Evolutionary conservation across 2,329 filamentous ascomycete species (phyloP), one percentile per base, ranked within the genome.

Genomic region (Thielaviopsis punctulata): DNA sequence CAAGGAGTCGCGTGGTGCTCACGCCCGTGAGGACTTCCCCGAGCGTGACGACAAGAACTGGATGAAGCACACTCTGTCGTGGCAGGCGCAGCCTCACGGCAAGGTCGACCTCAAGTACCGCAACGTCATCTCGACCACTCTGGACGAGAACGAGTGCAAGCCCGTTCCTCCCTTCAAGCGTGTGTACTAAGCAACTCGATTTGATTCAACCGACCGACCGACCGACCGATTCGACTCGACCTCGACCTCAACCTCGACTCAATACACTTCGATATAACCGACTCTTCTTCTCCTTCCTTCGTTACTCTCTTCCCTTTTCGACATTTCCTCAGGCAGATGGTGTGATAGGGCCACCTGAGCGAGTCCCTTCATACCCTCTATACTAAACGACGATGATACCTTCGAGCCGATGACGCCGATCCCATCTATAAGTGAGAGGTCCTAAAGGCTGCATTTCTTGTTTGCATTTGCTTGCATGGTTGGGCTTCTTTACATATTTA

Each of bases 51-150:
- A 98, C 65, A 76, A 82, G 69, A 84, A 93, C 68, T 96, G 90
- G 90, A 95, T 95, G 90, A 96, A 96, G 82, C 92, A 98, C 78
- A 94, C 87, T 45, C 78, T 98, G 56, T 87, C 83, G 59, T 98
- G 84, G 84, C 92, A 98, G 77, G 93, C 87, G 82, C 67, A 82
- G 65, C 86, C 89, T 30, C 90, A 96, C 63, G 84, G 84, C 64
- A 79, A 87, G 71, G 80, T 92, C 52, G 84, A 96, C 56, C 74
- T 96, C 57, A 74, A 79, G 57, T 96, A 96, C 78, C 80, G 92
- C 68, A 73, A 75, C 58, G 92, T 98, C 56, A 83, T 85, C 57
- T 76, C 75, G 59, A 81, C 77, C 57, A 96, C 92, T 23, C 73
- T 98, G 60, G 92, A 96, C 63, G 89, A 94, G 79, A 81, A 77